Base-by-base conservation (phyloP, 306 rosid species). In the Morella rubra region DNA sequence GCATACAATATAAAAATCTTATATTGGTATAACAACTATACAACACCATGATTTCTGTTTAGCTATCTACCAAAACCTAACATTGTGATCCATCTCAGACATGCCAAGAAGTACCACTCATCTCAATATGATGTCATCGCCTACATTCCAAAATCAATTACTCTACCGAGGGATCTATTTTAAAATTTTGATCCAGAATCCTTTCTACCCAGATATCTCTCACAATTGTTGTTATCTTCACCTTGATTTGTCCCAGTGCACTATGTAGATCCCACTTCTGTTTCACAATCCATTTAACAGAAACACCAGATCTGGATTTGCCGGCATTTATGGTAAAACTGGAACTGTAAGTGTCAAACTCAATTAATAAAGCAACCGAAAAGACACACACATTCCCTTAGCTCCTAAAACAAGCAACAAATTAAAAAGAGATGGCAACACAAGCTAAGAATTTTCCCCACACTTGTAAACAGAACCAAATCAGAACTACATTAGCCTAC, bases 251-350 rank as follows among this genome's bases (percentile, higher is more conserved):
- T 12, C 41, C 44, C 41, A 69, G 45, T 44, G 54, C 80, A 74
- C 50, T 37, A 44, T 44, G 49, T 24, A 60, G 14, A 71, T 62
- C 22, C 41, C 77, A 0, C 37, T 32, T 32, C 37, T 32, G 37
- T 32, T 32, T 32, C 3, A 0, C 37, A 32, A 32, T 32, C 37
- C 8, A 45, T 20, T 12, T 53, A 72, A 76, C 64, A 32, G 59
- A 45, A 32, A 45, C 46, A 79, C 56, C 85, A 89, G 93, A 91
- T 91, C 96, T 84, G 87, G 70, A 84, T 52, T 61, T 50, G 37
- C 37, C 37, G 37, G 47, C 84, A 84, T 20, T 74, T 40, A 14
- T 13, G 59, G 56, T 27, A 18, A 44, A 58, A 74, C 12, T 44
- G n/a, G n/a, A 62, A 54, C 82, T 76, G 66, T 14, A 67, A 20